Evolutionary conservation across 2,329 filamentous ascomycete genomes (phyloP), one percentile per base, ranked within the genome.

Genomic region (Paecilomyces fulvus): DNA sequence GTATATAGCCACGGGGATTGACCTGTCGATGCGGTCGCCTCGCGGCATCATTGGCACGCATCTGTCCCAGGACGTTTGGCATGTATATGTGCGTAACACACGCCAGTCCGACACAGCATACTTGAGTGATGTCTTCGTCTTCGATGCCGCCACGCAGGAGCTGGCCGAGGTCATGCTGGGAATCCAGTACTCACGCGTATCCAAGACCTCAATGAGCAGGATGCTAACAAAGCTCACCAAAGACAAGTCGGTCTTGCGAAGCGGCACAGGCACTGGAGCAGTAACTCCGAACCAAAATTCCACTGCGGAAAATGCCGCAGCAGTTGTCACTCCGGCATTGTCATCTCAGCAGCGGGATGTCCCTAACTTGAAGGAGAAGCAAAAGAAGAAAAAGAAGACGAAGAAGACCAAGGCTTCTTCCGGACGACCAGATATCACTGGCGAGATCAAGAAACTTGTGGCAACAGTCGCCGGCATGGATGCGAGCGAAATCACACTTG

Each of bases 401-500:
- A 28, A 7, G 25, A 28, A 28, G 25, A 28, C 25, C 2, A 28
- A 28, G 25, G 52, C 53, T 12, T 31, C 53, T 2, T 30, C 33
- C 4, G 33, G 23, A 4, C 14, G 53, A 33, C 55, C 54, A 28
- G 57, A 61, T 23, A 50, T 60, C 14, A 30, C 55, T 31, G 14
- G 12, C 31, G 52, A 56, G 20, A 53, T 58, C 9, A 52, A 52
- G 10, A 51, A 37, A 11, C 48, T 37, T 37, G 12, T 63, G 5
- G 55, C 54, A 1, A 61, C 72, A 0, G 43, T 61, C 0, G 72
- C 71, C 0, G 73, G 73, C 8, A 56, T 76, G 6, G 70, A 73
- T n/a, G 25, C 63, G 0, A 55, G 65, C 6, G 71, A 76, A 30
- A 72, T 78, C n/a, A 64, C 67, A 30, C 58, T 59, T 20, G 67